Percentiles rank a stretch among this genome's conserved stretches.
Conservation (phyloP, 2,329 filamentous ascomycete genomes). For the Colletotrichum aenigma region DNA sequence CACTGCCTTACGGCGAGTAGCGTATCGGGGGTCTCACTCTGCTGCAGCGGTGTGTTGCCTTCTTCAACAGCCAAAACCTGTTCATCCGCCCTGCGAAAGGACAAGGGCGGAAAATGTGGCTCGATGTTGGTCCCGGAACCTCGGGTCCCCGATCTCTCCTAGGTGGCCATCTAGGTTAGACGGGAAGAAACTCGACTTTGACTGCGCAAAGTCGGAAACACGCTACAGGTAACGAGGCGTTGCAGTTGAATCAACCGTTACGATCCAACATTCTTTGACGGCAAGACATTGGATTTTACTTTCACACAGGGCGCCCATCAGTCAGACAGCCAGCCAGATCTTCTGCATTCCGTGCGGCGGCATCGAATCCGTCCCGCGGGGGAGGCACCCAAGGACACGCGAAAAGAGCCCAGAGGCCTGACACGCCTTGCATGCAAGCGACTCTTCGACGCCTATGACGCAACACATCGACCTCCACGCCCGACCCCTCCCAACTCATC, state of each 20-base stretch:
- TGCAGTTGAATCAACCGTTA: slow-evolving; percentile 3
- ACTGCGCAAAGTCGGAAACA: neutral
- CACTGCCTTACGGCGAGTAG: neutral
- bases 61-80: neutral
- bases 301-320: neutral
- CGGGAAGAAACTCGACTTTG: neutral
- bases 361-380: neutral
- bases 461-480: neutral
- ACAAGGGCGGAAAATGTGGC: neutral
- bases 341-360: neutral
- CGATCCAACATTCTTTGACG: neutral
- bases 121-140: neutral
- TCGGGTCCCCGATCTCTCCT: neutral
- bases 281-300: neutral
- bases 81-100: neutral
- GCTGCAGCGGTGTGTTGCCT: neutral
- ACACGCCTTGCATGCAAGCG: slow-evolving; percentile 11
- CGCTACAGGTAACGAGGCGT: neutral
- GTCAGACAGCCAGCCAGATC: neutral
- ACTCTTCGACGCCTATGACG: slow-evolving; percentile 20
- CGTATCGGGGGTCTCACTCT: neutral
- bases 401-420: neutral
- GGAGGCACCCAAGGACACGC: neutral
- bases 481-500: slow-evolving; percentile 5
- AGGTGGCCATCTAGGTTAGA: neutral